These are phyloP conservation scores for Candida glucosophila DNA, from an alignment of 1,139 yeast species.

Conservation along the genomic window DNA sequence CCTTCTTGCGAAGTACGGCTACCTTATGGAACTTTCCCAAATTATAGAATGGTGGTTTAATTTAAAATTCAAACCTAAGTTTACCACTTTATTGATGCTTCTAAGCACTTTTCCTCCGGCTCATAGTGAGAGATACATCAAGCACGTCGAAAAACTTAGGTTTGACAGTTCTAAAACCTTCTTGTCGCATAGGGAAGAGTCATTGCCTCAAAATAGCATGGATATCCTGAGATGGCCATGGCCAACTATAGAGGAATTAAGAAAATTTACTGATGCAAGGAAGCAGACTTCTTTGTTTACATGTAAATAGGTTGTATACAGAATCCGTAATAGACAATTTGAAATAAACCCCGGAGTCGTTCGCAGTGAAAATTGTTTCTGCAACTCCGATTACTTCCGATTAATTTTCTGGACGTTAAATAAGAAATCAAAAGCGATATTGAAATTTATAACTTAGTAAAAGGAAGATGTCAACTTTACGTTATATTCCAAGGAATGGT, in stretches of 20 bases:
- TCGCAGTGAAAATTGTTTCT: too few species aligned
- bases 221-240: conserved; percentile 15
- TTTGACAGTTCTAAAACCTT: conserved; percentile 7
- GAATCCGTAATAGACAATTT: too few species aligned
- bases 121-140: conserved; percentile 30
- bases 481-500: too few species aligned
- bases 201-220: conserved; percentile 1
- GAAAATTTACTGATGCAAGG: conserved; percentile 3
- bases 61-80: conserved; percentile 38
- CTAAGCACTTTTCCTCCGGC: conserved; percentile 33
- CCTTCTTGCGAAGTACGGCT: conserved; percentile 39
- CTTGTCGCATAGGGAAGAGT: too few species aligned
- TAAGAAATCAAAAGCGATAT: too few species aligned
- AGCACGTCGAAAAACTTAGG: conserved; percentile 24
- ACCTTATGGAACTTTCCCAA: conserved; percentile 40
- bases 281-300: too few species aligned
- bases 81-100: conserved; percentile 25
- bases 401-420: too few species aligned
- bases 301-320: too few species aligned
- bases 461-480: too few species aligned
- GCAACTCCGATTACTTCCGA: too few species aligned
- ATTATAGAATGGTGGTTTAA: conserved; percentile 53
- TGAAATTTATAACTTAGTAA: too few species aligned
- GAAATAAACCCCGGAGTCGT: too few species aligned
- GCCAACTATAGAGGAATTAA: conserved; percentile 14